Evolutionary conservation across 306 rosid genomes (phyloP).

Genomic region (Sesbania bispinosa): DNA sequence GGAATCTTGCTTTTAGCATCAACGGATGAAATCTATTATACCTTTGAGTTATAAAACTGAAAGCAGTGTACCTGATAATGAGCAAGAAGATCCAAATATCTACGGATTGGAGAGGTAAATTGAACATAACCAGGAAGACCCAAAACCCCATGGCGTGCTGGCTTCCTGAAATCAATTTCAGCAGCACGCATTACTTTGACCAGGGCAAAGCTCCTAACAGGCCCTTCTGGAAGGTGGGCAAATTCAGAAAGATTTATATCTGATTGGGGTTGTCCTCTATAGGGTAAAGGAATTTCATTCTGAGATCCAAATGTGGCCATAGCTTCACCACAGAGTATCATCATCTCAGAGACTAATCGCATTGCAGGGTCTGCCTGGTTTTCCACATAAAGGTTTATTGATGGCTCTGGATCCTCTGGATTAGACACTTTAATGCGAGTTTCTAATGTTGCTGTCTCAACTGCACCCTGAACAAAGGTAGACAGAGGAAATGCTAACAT

Average conservation of each 20-base stretch:
- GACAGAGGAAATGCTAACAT: not conserved
- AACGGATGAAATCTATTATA: not conserved
- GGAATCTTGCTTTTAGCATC: not conserved
- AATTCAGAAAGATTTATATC: slow-evolving; percentile 70
- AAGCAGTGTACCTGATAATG: slow-evolving; percentile 75
- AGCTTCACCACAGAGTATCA: slow-evolving; percentile 96
- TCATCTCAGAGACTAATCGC: slow-evolving; percentile 96
- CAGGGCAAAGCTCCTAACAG: slow-evolving; percentile 87
- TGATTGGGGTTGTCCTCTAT: slow-evolving; percentile 97
- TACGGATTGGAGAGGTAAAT: slow-evolving; percentile 97
- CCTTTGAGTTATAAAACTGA: not conserved
- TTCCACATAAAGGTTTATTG: slow-evolving; percentile 82
- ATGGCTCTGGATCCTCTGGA: slow-evolving; percentile 80
- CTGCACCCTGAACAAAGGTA: slow-evolving; percentile 69
- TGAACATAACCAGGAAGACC: slow-evolving; percentile 95
- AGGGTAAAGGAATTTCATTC: slow-evolving; percentile 84
- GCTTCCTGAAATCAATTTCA: slow-evolving; percentile 95
- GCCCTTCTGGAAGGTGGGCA: slow-evolving; percentile 97
- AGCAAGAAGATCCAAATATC: slow-evolving; percentile 95
- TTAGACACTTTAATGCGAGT: slow-evolving; percentile 87
- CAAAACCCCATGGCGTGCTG: slow-evolving; percentile 80
- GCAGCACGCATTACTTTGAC: slow-evolving; percentile 92
- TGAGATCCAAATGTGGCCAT: slow-evolving; percentile 74
- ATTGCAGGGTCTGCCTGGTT: slow-evolving; percentile 94
- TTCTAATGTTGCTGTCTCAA: slow-evolving; percentile 75